phyloP scores from a whole-genome alignment of 75 land plant genomes.

The Adiantum capillusveneris region DNA sequence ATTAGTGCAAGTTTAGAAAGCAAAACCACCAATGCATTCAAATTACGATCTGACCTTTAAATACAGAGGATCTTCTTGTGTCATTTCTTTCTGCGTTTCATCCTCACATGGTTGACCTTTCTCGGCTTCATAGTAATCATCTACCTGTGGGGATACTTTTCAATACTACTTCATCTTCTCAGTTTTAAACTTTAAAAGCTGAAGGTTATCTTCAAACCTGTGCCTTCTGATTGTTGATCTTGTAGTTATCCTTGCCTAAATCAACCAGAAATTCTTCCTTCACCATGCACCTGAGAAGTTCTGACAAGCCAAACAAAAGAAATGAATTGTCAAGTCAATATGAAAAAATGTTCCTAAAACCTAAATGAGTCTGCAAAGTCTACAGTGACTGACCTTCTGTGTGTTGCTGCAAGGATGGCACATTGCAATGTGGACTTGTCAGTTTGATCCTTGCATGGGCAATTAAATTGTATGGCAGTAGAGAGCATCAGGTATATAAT shows the following conservation, averaged over 20 bases:
- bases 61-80: too few species aligned
- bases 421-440: background rate
- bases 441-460: too few species aligned
- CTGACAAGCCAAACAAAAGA: conserved; percentile 17
- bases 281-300: conserved; percentile 44
- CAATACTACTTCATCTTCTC: too few species aligned
- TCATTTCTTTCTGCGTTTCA: background rate
- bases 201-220: background rate
- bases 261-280: conserved; percentile 41
- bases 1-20: background rate
- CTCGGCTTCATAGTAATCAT: background rate
- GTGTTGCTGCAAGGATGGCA: background rate
- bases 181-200: too few species aligned
- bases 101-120: background rate
- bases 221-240: conserved; percentile 44
- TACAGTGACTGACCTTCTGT: background rate
- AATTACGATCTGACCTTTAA: too few species aligned
- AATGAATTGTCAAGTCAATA: too few species aligned
- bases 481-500: background rate
- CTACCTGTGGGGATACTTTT: too few species aligned
- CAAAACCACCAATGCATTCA: too few species aligned
- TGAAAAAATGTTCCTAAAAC: too few species aligned
- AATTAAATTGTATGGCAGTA: background rate
- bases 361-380: background rate
- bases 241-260: conserved; percentile 39